phyloP scores from a whole-genome alignment of 2,329 filamentous ascomycete species.

The Beauveria sp. region DNA sequence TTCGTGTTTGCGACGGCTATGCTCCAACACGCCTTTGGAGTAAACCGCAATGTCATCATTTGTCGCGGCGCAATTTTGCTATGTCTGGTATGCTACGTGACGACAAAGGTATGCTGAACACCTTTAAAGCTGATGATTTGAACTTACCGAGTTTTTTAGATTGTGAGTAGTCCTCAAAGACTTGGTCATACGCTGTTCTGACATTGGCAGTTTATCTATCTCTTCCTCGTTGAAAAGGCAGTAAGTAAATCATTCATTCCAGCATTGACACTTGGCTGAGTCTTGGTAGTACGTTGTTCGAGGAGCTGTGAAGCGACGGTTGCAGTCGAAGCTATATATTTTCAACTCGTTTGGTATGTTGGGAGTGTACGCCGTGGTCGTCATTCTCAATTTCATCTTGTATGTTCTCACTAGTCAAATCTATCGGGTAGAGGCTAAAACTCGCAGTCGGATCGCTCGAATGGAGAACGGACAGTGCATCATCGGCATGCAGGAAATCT shows the following conservation, averaged over 20 bases:
- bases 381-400: constrained; percentile 54
- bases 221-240: constrained; percentile 57
- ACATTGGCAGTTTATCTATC: constrained; percentile 44
- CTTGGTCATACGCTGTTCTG: not conserved
- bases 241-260: constrained; percentile 28
- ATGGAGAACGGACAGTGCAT: constrained; percentile 49
- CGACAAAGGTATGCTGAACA: constrained; percentile 44
- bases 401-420: constrained; percentile 24
- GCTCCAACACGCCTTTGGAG: constrained; percentile 47
- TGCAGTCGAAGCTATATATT: constrained; percentile 49
- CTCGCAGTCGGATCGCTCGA: constrained; percentile 44
- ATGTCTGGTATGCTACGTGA: constrained; percentile 54
- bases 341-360: constrained; percentile 54
- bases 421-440: not conserved
- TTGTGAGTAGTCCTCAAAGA: constrained; percentile 18
- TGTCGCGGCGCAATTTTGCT: constrained; percentile 53
- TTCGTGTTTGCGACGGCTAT: constrained; percentile 53
- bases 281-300: constrained; percentile 46
- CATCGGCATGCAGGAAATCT: constrained; percentile 52
- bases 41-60: constrained; percentile 41
- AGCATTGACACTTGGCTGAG: constrained; percentile 11
- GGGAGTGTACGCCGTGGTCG: constrained; percentile 38
- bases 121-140: not conserved
- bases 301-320: constrained; percentile 40
- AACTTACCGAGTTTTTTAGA: constrained; percentile 16